phyloP scores from a whole-genome alignment of 768 basidiomycete genomes.

The Mycena pura region DNA sequence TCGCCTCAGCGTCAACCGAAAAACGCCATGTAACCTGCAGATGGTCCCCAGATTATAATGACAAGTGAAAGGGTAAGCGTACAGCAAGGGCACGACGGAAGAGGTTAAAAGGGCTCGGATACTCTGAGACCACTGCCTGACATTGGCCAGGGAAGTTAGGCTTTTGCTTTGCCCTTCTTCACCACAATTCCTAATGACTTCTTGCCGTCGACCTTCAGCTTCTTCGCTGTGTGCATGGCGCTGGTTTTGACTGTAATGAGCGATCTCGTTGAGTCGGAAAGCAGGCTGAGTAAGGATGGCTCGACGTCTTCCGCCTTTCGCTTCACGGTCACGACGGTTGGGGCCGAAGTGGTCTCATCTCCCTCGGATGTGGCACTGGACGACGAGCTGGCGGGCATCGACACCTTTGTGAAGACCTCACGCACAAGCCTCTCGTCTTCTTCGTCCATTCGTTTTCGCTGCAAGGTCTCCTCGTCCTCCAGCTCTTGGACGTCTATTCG shows the following conservation, averaged over 20 bases:
- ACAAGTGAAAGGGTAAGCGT: constrained; percentile 8
- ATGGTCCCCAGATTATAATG: constrained; percentile 9
- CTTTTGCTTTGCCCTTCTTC: constrained; percentile 50
- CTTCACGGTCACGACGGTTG: constrained; percentile 72
- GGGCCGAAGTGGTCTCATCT: constrained; percentile 25
- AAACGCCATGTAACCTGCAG: too few species aligned
- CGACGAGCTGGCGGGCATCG: constrained; percentile 44
- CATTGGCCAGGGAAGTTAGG: neutral
- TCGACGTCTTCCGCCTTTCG: constrained; percentile 85
- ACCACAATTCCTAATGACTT: constrained; percentile 74
- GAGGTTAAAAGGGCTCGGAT: neutral
- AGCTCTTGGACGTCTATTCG: constrained; percentile 70
- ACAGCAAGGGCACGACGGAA: neutral
- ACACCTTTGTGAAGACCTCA: constrained; percentile 83
- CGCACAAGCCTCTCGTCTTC: constrained; percentile 93
- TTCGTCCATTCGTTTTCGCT: constrained; percentile 75
- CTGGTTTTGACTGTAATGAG: constrained; percentile 59
- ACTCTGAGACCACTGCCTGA: neutral
- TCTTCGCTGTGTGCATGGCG: constrained; percentile 54
- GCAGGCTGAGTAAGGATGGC: constrained; percentile 70
- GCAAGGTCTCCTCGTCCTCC: constrained; percentile 79
- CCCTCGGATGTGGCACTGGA: constrained; percentile 25
- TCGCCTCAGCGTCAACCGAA: too few species aligned
- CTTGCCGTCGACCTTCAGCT: constrained; percentile 67
- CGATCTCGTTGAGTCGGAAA: constrained; percentile 70